Base-by-base conservation (phyloP, 2,329 filamentous ascomycete species). In the Nemania abortiva region DNA sequence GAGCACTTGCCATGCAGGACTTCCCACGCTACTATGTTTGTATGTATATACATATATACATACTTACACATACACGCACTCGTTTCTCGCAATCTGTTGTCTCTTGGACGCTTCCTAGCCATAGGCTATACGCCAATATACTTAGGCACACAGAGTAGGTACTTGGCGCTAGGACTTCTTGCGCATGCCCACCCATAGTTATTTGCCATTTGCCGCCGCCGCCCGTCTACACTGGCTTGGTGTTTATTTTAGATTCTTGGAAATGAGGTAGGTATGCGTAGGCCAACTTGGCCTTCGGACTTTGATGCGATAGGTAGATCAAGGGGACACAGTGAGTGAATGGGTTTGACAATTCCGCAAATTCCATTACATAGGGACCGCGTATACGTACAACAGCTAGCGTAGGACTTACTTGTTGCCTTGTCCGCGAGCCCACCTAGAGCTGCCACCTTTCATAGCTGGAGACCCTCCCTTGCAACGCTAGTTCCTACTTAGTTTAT, bases 1-100 rank as follows among this genome's bases (percentile, higher is more conserved):
- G 20, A 57, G 6, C 31, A 42, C 39, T 34, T 53, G 39, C 39
- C 10, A 66, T 60, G 58, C 45, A 69, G 63, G 63, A 66, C 53
- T 66, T 58, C 15, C 13, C 31, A 27, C 22, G 20, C 20, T 27
- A 20, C 13, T 24, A 6, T 20, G 9, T 50, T 5, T 50, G 10
- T 27, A 29, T 22, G 11, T 11, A 37, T 31, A 61, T 53, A 20
- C 9, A 6, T 20, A 18, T 15, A n/a, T 24, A 37, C 42, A 7
- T 47, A 47, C 42, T 3, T 9, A 47, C 11, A 42, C 15, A 2
- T 15, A 42, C 39, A 2, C 42, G n/a, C 42, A n/a, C 42, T n/a
- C 42, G 42, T 20, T 20, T 47, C 42, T 47, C n/a, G 15, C 42
- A n/a, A 47, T 18, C 42, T 9, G 20, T 47, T 18, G 42, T 47